phyloP scores from a whole-genome alignment of 345 rosid genomes.

The Adansonia digitata region DNA sequence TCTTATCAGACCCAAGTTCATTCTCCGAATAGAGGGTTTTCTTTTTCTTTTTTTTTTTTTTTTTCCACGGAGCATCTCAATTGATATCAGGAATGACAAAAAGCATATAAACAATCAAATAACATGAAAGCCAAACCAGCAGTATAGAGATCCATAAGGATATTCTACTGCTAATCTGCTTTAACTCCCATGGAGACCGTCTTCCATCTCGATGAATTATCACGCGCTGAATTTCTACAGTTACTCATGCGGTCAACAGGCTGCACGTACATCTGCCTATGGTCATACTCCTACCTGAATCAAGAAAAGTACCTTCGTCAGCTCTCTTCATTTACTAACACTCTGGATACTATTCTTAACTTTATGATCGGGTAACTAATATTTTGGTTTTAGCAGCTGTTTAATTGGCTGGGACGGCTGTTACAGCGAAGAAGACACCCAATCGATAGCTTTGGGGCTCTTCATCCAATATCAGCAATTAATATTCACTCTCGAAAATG shows the following conservation, averaged over 20 bases:
- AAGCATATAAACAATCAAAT: background rate
- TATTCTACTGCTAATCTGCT: background rate
- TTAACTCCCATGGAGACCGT: constrained; percentile 42
- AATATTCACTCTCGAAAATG: constrained; percentile 26
- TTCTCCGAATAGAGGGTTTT: background rate
- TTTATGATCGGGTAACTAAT: background rate
- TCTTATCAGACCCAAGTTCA: background rate
- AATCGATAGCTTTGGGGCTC: constrained; percentile 37
- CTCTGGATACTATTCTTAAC: background rate
- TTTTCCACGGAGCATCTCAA: no score
- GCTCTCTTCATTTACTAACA: background rate
- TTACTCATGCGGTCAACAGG: constrained; percentile 39
- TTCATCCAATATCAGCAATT: constrained; percentile 43
- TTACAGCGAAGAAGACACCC: constrained; percentile 37
- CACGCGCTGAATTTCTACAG: constrained; percentile 40
- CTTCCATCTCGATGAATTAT: constrained; percentile 35
- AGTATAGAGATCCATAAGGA: background rate
- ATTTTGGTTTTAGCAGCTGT: constrained; percentile 30
- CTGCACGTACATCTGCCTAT: constrained; percentile 62
- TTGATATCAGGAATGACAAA: background rate
- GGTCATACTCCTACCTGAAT: constrained; percentile 46
- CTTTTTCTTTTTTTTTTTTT: no score
- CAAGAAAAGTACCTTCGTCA: constrained; percentile 36
- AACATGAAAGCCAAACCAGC: background rate
- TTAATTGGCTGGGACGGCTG: constrained; percentile 48